These are phyloP conservation scores for Zizania latifolia DNA, from an alignment of 176 grass and related monocot genomes.

Conservation along the genomic window DNA sequence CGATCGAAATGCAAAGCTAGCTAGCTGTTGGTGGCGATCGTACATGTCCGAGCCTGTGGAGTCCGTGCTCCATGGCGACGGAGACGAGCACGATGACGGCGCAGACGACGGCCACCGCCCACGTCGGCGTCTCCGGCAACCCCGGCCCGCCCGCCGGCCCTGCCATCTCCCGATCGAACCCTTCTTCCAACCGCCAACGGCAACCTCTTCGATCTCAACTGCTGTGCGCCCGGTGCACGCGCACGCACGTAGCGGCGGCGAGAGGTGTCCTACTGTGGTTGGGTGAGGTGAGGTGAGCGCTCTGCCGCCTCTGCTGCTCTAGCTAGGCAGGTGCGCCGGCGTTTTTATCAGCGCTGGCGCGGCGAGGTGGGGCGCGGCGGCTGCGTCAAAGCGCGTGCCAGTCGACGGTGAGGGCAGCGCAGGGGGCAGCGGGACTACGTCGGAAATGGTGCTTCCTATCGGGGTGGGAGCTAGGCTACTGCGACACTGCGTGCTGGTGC, in stretches of 20 bases:
- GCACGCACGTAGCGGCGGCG: no score
- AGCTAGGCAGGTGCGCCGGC: background rate
- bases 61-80: constrained; percentile 59
- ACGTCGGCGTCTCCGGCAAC: constrained; percentile 56
- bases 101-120: constrained; percentile 71
- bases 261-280: no score
- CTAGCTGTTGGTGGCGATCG: background rate
- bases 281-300: background rate
- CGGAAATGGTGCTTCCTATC: background rate
- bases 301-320: background rate
- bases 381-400: constrained; percentile 25
- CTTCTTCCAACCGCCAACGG: no score
- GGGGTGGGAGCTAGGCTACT: no score
- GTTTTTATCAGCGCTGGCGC: background rate
- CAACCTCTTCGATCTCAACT: no score
- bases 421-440: background rate
- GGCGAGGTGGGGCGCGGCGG: background rate
- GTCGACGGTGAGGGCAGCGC: background rate
- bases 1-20: background rate
- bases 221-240: no score
- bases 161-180: constrained; percentile 21
- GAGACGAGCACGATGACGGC: constrained; percentile 58
- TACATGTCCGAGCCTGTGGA: constrained; percentile 67
- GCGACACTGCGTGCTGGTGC: no score
- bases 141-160: constrained; percentile 4